Evolutionary conservation across 2,329 filamentous ascomycete genomes (phyloP).

Genomic region (Penicillium sp.): DNA sequence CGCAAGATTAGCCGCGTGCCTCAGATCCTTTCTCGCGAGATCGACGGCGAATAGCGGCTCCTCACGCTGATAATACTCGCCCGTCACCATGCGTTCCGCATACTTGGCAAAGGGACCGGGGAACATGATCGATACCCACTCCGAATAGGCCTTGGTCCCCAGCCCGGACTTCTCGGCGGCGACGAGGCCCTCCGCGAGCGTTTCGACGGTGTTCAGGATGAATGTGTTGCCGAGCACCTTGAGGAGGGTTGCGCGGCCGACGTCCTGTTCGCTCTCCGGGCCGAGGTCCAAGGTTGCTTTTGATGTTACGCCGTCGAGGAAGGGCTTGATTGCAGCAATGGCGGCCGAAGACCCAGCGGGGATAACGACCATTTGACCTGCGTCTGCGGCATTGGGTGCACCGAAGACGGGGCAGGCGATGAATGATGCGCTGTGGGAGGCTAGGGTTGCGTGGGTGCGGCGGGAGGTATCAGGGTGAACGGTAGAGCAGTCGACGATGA

Average conservation of each 20-base stretch:
- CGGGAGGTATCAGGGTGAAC: slow-evolving; percentile 83
- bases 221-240: slow-evolving; percentile 90
- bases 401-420: slow-evolving; percentile 68
- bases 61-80: slow-evolving; percentile 76
- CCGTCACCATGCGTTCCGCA: slow-evolving; percentile 72
- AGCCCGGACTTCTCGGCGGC: slow-evolving; percentile 81
- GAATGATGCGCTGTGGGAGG: slow-evolving; percentile 69
- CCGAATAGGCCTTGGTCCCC: slow-evolving; percentile 70
- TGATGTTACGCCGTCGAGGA: slow-evolving; percentile 73
- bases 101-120: slow-evolving; percentile 78
- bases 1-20: slow-evolving; percentile 74
- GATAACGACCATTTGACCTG: slow-evolving; percentile 73
- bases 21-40: slow-evolving; percentile 79
- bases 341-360: slow-evolving; percentile 67
- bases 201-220: slow-evolving; percentile 79
- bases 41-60: slow-evolving; percentile 84
- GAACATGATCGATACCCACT: slow-evolving; percentile 74
- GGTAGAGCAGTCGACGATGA: slow-evolving; percentile 87
- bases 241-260: slow-evolving; percentile 70
- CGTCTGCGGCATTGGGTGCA: slow-evolving; percentile 54
- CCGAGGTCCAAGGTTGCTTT: slow-evolving; percentile 72
- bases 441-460: slow-evolving; percentile 62
- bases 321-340: slow-evolving; percentile 70
- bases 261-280: slow-evolving; percentile 70
- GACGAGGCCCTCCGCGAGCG: slow-evolving; percentile 77